Evolutionary conservation across 495 filamentous ascomycete genomes (phyloP).

Genomic region (Xylaria palmicola): DNA sequence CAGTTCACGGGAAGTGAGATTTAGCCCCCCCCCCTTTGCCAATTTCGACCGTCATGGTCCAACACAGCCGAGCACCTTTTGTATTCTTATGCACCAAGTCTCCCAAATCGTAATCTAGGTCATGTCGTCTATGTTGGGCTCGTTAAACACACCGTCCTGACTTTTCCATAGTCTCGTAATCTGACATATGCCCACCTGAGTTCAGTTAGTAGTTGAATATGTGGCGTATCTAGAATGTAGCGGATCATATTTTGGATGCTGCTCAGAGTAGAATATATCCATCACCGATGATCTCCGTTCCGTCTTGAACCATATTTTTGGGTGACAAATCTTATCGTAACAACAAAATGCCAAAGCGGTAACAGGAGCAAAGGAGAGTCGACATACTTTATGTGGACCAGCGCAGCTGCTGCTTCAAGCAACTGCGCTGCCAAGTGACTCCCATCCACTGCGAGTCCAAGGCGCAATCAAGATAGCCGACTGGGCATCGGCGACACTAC

Average conservation of each 20-base stretch:
- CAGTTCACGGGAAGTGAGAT: too few relatives aligned
- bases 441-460: conserved; percentile 70
- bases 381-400: not conserved
- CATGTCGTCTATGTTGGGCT: not conserved
- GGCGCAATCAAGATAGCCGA: conserved; percentile 78
- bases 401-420: conserved; percentile 16
- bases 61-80: not conserved
- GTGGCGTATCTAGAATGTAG: not conserved
- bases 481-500: conserved; percentile 69
- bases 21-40: too few relatives aligned
- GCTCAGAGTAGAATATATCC: conserved; percentile 21
- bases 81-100: not conserved
- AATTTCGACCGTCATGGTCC: too few relatives aligned
- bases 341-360: conserved; percentile 1
- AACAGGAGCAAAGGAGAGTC: not conserved
- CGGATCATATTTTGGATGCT: not conserved
- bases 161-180: not conserved
- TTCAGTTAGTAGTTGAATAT: not conserved
- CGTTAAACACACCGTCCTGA: not conserved
- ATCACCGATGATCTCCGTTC: conserved; percentile 35
- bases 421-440: conserved; percentile 34
- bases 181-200: not conserved
- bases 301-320: conserved; percentile 38
- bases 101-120: not conserved
- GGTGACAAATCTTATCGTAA: conserved; percentile 29